Conservation (phyloP, 2,329 filamentous ascomycete species). For the Penicillium freii region DNA sequence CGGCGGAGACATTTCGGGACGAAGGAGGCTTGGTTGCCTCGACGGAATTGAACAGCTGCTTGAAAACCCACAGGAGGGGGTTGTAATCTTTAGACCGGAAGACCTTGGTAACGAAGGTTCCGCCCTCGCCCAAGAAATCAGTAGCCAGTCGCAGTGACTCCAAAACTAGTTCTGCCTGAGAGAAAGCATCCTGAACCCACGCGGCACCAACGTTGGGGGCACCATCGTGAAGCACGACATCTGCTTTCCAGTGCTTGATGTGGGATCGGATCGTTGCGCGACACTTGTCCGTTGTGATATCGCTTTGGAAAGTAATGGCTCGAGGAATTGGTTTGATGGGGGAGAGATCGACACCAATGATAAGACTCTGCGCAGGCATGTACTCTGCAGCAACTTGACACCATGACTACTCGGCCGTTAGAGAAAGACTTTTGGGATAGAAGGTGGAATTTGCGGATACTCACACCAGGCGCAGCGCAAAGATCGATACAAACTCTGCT, state of each 20-base stretch:
- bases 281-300: constrained; percentile 97
- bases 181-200: constrained; percentile 98
- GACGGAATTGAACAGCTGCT: constrained; percentile 91
- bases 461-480: constrained; percentile 88
- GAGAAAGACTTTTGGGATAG: constrained; percentile 1
- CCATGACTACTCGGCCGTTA: constrained; percentile 65
- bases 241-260: constrained; percentile 93
- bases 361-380: constrained; percentile 86
- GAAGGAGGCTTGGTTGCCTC: constrained; percentile 97
- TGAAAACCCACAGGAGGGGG: constrained; percentile 92
- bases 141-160: constrained; percentile 91
- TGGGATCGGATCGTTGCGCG: constrained; percentile 84
- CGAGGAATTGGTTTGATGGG: constrained; percentile 95
- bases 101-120: constrained; percentile 95
- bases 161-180: constrained; percentile 87
- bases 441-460: constrained; percentile 32
- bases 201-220: constrained; percentile 97
- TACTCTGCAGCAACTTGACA: constrained; percentile 93
- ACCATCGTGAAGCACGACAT: constrained; percentile 93
- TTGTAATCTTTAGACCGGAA: constrained; percentile 98
- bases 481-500: constrained; percentile 96
- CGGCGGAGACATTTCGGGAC: constrained; percentile 91
- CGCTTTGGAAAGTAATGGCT: constrained; percentile 93
- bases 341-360: constrained; percentile 88
- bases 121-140: constrained; percentile 84